phyloP scores from a whole-genome alignment of 2,329 filamentous ascomycete species.

The Alternaria gansuensis region DNA sequence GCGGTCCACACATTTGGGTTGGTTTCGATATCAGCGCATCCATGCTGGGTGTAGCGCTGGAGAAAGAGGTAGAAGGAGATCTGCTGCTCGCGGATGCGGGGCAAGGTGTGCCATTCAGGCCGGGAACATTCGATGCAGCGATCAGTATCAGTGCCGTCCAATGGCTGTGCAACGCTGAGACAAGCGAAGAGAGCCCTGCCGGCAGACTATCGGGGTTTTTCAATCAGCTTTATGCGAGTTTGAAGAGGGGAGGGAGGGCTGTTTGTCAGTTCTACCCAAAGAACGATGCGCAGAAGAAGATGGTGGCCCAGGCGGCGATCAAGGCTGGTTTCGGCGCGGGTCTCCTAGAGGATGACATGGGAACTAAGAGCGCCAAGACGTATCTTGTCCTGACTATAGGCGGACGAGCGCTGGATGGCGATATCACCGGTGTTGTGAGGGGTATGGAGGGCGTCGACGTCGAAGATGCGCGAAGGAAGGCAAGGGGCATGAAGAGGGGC shows the following conservation, averaged over 20 bases:
- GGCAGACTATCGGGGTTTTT: conserved; percentile 87
- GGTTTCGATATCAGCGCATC: conserved; percentile 93
- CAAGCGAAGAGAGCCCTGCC: conserved; percentile 80
- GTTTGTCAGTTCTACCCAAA: conserved; percentile 99
- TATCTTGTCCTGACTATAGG: conserved; percentile 95
- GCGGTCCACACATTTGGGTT: conserved; percentile 93
- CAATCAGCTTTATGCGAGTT: conserved; percentile 84
- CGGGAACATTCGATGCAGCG: conserved; percentile 92
- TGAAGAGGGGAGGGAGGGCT: conserved; percentile 84
- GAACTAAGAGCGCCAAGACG: conserved; percentile 96
- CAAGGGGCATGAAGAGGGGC: conserved; percentile 62
- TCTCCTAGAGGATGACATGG: conserved; percentile 91
- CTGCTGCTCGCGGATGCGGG: conserved; percentile 94
- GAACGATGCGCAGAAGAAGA: conserved; percentile 87
- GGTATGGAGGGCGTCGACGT: conserved; percentile 90
- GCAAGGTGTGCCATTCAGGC: conserved; percentile 91
- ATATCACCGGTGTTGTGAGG: conserved; percentile 89
- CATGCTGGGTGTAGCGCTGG: conserved; percentile 96
- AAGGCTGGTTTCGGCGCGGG: conserved; percentile 95
- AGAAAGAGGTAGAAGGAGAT: conserved; percentile 91
- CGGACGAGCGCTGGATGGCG: conserved; percentile 67
- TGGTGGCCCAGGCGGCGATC: conserved; percentile 91
- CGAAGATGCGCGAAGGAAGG: conserved; percentile 62
- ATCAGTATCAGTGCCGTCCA: conserved; percentile 97
- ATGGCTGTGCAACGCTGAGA: conserved; percentile 97